Evolutionary conservation across 2,329 filamentous ascomycete genomes (phyloP).

Genomic region (Pyrenophora tritici-repentis): DNA sequence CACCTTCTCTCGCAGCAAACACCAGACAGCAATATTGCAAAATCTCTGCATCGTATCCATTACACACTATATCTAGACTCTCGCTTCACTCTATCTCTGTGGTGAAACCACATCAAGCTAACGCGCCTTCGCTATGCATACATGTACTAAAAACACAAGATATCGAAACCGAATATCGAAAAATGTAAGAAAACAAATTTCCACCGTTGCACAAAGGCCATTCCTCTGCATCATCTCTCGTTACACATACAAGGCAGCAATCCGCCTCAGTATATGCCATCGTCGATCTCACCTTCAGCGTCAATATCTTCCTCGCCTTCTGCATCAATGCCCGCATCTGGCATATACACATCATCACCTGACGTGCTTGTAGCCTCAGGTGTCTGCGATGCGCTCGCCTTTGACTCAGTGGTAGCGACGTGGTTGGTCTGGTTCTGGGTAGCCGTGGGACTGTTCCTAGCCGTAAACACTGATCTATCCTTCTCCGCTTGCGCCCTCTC

Average conservation of each 20-base stretch:
- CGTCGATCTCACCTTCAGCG: constrained; percentile 32
- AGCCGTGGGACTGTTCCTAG: not conserved
- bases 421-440: not conserved
- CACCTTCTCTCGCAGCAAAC: no score
- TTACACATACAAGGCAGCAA: not conserved
- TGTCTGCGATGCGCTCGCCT: constrained; percentile 1
- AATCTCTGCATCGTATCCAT: no score
- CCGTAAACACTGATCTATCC: not conserved
- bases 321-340: constrained; percentile 11
- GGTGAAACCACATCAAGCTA: no score
- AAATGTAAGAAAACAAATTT: not conserved
- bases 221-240: not conserved
- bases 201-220: not conserved
- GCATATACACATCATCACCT: constrained; percentile 17
- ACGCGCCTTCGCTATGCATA: not conserved
- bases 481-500: not conserved
- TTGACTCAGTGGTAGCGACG: not conserved
- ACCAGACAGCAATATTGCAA: no score
- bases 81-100: no score
- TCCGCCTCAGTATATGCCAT: constrained; percentile 14
- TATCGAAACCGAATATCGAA: not conserved
- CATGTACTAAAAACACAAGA: not conserved
- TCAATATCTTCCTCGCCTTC: constrained; percentile 23
- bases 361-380: not conserved
- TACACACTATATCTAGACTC: no score